Conservation (phyloP, 2,329 filamentous ascomycete genomes). For the Epichloe sibirici region DNA sequence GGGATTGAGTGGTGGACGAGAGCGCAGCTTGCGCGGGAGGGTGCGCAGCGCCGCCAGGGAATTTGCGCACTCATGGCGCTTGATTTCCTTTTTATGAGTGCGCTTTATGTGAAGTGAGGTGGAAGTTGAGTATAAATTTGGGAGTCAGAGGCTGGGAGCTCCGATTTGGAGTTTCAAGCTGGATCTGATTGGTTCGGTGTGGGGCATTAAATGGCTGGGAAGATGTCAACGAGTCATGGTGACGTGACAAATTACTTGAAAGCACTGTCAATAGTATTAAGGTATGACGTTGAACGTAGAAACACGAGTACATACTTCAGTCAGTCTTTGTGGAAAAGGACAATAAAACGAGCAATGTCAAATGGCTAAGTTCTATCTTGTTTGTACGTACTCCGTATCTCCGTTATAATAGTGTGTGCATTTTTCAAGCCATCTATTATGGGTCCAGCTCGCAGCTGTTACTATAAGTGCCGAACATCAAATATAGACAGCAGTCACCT, state of each 20-base stretch:
- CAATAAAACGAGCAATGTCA: too few relatives aligned
- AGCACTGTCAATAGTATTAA: too few relatives aligned
- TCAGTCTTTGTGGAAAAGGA: too few relatives aligned
- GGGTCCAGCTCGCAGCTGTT: too few relatives aligned
- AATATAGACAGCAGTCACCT: too few relatives aligned
- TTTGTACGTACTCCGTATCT: too few relatives aligned
- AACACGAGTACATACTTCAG: too few relatives aligned
- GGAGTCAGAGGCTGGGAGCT: neutral
- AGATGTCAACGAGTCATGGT: neutral
- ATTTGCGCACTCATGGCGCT: constrained; percentile 20
- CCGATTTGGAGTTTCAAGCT: neutral
- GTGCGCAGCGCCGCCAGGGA: constrained; percentile 19
- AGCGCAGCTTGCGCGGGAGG: constrained; percentile 10
- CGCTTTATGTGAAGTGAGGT: neutral
- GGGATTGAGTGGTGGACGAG: constrained; percentile 2
- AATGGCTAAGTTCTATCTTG: too few relatives aligned
- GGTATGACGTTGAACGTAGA: too few relatives aligned
- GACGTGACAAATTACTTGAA: neutral
- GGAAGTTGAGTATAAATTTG: neutral
- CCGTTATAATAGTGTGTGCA: too few relatives aligned
- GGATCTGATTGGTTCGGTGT: neutral
- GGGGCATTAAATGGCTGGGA: neutral
- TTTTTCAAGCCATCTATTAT: too few relatives aligned
- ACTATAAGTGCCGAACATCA: too few relatives aligned
- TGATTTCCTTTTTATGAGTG: neutral